Base-by-base conservation (phyloP, 2,329 filamentous ascomycete genomes). In the Fusarium drepaniforme region DNA sequence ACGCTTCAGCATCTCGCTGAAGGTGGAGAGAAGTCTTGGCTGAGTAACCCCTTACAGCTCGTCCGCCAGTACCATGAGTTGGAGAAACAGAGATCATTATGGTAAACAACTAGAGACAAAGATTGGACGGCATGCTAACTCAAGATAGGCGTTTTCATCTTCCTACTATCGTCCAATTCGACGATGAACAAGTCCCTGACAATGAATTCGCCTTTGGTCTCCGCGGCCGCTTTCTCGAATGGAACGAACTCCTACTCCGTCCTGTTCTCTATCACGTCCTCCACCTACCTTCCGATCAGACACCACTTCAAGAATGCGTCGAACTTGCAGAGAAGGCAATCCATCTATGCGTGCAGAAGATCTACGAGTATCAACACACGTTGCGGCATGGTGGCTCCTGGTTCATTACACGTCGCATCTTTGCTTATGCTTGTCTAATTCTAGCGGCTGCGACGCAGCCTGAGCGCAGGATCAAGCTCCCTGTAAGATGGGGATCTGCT, bases 131-230 rank as follows among this genome's bases (percentile, higher is more conserved):
- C 21, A 28, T 16, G 15, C 38, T 64, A 4, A 61, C 33, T 37
- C 8, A 9, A 18, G 3, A 16, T 5, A 73, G 71, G 69, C 58
- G 44, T 15, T 56, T 53, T 16, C 62, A 72, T 28, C 51, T 73
- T 3, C 71, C 71, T 37, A 8, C 35, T 49, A 68, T 63, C 9
- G 69, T 73, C 12, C 66, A 64, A 16, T 73, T 73, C 23, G 69
- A 70, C 15, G 64, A 64, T 7, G 44, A 61, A 9, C 25, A 25
- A 38, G 33, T 57, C 7, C 61, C 62, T 16, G 44, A 64, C 1
- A 62, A 70, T n/a, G 57, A 73, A 51, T 72, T 73, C 7, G 57
- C 71, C 5, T 49, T 53, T 38, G 69, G 69, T 11, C 71, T 73
- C 38, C 62, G 53, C 15, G 30, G 42, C 5, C 59, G 71, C 18